phyloP scores from a whole-genome alignment of 495 filamentous ascomycete species.

The Melanomma pulvis-pyrius region DNA sequence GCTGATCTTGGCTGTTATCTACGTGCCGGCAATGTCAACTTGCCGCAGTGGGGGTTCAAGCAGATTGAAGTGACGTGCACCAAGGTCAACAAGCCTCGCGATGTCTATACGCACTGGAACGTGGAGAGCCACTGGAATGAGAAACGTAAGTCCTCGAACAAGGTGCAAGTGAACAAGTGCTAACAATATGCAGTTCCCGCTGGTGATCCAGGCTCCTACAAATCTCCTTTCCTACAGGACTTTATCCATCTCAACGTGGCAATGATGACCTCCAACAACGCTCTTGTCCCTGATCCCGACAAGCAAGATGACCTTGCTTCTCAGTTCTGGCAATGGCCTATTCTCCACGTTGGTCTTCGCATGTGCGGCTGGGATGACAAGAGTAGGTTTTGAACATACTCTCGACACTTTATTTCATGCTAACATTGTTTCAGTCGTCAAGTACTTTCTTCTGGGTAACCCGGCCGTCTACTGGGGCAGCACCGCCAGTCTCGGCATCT shows the following conservation, averaged over 20 bases:
- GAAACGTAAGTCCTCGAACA: slow-evolving; percentile 66
- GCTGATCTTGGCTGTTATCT: slow-evolving; percentile 86
- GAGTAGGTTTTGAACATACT: slow-evolving; percentile 44
- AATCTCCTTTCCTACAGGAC: slow-evolving; percentile 93
- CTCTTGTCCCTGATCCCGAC: slow-evolving; percentile 94
- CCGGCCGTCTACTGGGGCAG: slow-evolving; percentile 95
- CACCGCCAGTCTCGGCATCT: slow-evolving; percentile 72
- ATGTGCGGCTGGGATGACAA: slow-evolving; percentile 99
- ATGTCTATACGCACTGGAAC: slow-evolving; percentile 98
- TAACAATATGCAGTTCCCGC: slow-evolving; percentile 69
- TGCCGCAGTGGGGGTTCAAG: slow-evolving; percentile 99
- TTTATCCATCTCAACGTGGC: slow-evolving; percentile 98
- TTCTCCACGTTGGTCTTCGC: slow-evolving; percentile 89
- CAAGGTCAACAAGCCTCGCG: slow-evolving; percentile 88
- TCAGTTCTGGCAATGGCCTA: slow-evolving; percentile 97
- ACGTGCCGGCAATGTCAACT: slow-evolving; percentile 91
- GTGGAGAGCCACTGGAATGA: slow-evolving; percentile 95
- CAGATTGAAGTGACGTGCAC: slow-evolving; percentile 96
- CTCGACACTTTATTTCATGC: not conserved
- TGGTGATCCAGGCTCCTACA: slow-evolving; percentile 89
- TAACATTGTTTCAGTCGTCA: slow-evolving; percentile 58
- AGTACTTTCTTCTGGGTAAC: slow-evolving; percentile 98
- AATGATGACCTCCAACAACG: slow-evolving; percentile 99
- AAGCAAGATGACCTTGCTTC: slow-evolving; percentile 99
- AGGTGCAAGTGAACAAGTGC: not conserved